These are phyloP conservation scores for Spinacia oleracea DNA, from an alignment of 179 eudicot species.

Conservation along the genomic window DNA sequence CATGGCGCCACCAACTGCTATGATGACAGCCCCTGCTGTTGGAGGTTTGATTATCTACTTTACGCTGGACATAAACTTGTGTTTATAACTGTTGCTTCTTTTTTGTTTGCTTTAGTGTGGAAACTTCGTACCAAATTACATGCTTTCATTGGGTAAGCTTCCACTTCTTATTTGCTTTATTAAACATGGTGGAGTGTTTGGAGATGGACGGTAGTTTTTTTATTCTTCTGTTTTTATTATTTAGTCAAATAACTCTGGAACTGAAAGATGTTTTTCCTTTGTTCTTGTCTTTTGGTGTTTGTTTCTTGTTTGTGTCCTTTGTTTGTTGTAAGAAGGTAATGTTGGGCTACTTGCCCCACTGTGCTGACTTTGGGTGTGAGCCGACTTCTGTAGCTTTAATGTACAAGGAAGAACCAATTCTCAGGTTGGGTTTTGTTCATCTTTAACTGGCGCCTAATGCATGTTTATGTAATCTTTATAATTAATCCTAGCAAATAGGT, in stretches of 20 bases:
- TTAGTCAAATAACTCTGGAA: constrained; percentile 55
- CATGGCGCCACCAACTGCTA: constrained; percentile 95
- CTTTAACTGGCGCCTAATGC: constrained; percentile 70
- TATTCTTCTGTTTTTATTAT: constrained; percentile 30
- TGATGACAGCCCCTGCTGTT: constrained; percentile 63
- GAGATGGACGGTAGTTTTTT: constrained; percentile 31
- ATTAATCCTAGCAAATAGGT: constrained; percentile 5
- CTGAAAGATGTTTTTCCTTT: constrained; percentile 87
- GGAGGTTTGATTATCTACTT: constrained; percentile 52
- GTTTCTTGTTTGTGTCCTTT: constrained; percentile 86
- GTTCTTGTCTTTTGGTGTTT: constrained; percentile 90
- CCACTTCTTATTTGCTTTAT: constrained; percentile 34
- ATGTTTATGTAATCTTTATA: constrained; percentile 36
- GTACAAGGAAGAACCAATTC: constrained; percentile 79
- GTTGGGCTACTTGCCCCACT: constrained; percentile 98
- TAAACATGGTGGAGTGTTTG: constrained; percentile 23
- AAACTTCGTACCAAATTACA: constrained; percentile 73
- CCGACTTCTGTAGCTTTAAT: constrained; percentile 96
- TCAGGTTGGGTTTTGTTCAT: constrained; percentile 93
- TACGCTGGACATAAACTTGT: constrained; percentile 26
- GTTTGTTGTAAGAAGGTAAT: constrained; percentile 89
- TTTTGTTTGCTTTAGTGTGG: constrained; percentile 70
- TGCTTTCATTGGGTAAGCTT: constrained; percentile 90
- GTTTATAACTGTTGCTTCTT: constrained; percentile 53
- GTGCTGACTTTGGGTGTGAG: constrained; percentile 99